Evolutionary conservation across 345 rosid species (phyloP).

Genomic region (Zanthoxylum bungeanum): DNA sequence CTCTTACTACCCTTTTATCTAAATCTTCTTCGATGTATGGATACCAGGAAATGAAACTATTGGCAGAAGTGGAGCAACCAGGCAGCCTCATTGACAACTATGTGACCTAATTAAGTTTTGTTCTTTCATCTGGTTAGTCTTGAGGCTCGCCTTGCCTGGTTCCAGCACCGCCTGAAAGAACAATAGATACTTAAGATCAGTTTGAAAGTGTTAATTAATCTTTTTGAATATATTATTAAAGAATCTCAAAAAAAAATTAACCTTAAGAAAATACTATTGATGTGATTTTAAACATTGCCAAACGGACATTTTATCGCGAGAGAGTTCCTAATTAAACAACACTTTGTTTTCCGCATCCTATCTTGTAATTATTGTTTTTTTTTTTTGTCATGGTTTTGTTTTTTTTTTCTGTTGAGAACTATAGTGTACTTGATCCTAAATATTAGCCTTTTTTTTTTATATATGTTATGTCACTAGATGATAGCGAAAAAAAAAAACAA

Average conservation of each 20-base stretch:
- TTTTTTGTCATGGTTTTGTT: background rate
- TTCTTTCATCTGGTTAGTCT: conserved; percentile 84
- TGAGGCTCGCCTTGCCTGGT: conserved; percentile 93
- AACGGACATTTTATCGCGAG: too few species aligned
- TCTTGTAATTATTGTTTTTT: conserved; percentile 14
- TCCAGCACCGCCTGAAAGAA: conserved; percentile 94
- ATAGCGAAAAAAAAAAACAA: too few species aligned
- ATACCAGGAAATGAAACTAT: conserved; percentile 86
- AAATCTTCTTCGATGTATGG: background rate
- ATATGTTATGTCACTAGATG: conserved; percentile 7
- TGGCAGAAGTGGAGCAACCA: conserved; percentile 92
- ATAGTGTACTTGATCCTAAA: background rate
- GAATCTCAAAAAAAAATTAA: too few species aligned
- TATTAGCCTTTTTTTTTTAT: background rate
- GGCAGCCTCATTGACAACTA: conserved; percentile 95
- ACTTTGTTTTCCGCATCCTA: conserved; percentile 2
- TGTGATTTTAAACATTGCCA: too few species aligned
- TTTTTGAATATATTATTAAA: too few species aligned
- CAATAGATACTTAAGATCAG: conserved; percentile 89
- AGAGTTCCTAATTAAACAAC: conserved; percentile 58
- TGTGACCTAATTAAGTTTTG: conserved; percentile 82
- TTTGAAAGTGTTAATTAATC: too few species aligned
- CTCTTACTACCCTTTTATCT: too few species aligned
- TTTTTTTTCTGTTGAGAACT: conserved; percentile 1
- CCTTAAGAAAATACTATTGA: too few species aligned